A percentile compares a stretch with the other conserved stretches of the same genome.
These are phyloP conservation scores for Boletus reticuloceps DNA, from an alignment of 768 basidiomycete species.

Conservation along the genomic window DNA sequence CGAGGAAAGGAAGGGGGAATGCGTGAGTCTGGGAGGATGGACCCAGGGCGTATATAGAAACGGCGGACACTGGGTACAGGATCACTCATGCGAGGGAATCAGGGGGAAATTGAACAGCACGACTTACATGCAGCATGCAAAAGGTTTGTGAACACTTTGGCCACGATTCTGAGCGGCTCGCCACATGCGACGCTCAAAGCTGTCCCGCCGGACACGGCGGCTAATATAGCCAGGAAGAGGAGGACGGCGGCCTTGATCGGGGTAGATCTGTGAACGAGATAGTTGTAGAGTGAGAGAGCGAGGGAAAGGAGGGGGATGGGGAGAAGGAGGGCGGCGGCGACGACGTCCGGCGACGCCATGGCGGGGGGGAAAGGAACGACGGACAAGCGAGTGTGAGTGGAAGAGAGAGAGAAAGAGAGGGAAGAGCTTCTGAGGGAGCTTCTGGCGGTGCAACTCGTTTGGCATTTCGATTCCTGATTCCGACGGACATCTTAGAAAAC, in stretches of 20 bases:
- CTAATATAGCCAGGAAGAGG: conserved; percentile 22
- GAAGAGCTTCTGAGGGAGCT: not conserved
- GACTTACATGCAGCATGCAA: conserved; percentile 25
- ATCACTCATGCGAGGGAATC: not conserved
- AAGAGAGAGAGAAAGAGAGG: conserved; percentile 2
- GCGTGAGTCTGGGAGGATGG: conserved; percentile 1
- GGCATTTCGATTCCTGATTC: conserved; percentile 21
- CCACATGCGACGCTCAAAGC: conserved; percentile 17
- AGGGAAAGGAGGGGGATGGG: conserved; percentile 22
- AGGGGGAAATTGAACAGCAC: not conserved
- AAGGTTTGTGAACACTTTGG: conserved; percentile 16
- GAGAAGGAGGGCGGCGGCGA: conserved; percentile 28
- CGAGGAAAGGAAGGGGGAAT: conserved; percentile 11
- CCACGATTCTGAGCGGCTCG: conserved; percentile 12
- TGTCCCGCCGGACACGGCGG: conserved; percentile 22
- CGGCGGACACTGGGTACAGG: conserved; percentile 19
- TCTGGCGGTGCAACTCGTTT: conserved; percentile 7
- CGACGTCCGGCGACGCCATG: conserved; percentile 26
- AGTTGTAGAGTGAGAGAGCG: conserved; percentile 8
- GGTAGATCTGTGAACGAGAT: conserved; percentile 5
- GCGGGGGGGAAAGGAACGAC: conserved; percentile 15
- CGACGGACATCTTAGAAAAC: conserved; percentile 8
- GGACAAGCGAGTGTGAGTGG: conserved; percentile 14
- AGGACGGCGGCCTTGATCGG: conserved; percentile 7
- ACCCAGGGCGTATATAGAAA: conserved; percentile 25